These are phyloP conservation scores for Abrus precatorius DNA, from an alignment of 306 rosid genomes.

Conservation along the genomic window DNA sequence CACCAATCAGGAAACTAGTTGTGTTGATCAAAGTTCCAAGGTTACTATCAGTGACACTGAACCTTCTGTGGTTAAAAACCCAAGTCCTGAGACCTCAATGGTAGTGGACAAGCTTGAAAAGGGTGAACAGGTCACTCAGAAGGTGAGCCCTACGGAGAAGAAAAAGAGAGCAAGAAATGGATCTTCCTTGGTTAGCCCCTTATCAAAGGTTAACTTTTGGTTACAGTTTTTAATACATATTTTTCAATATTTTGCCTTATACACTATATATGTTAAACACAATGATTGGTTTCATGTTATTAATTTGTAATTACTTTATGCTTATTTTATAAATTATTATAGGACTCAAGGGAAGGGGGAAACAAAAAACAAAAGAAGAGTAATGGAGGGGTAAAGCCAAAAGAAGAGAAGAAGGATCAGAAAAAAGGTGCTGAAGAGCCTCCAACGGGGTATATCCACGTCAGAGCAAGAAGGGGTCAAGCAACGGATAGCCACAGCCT, in stretches of 20 bases:
- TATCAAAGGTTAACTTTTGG: conserved; percentile 58
- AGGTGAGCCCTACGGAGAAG: conserved; percentile 55
- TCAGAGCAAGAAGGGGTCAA: conserved; percentile 98
- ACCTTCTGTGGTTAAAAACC: conserved; percentile 60
- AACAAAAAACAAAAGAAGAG: conserved; percentile 68
- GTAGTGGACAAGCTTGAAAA: conserved; percentile 75
- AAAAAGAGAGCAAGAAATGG: conserved; percentile 57
- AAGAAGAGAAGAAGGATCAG: conserved; percentile 52
- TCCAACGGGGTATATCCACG: conserved; percentile 85
- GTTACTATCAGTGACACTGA: conserved; percentile 58
- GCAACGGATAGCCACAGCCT: conserved; percentile 99
- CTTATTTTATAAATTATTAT: conserved; percentile 20
- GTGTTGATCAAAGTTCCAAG: conserved; percentile 60
- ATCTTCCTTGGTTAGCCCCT: conserved; percentile 50
- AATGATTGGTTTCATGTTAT: conserved; percentile 12
- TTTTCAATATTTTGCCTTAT: neutral
- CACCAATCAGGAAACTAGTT: conserved; percentile 55
- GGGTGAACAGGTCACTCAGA: conserved; percentile 76
- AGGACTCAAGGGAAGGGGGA: conserved; percentile 56
- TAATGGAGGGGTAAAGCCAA: conserved; percentile 53
- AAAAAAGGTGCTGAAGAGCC: conserved; percentile 63
- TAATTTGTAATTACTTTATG: conserved; percentile 6
- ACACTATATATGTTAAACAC: neutral
- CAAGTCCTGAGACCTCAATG: conserved; percentile 68
- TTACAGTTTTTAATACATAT: neutral